Percentiles rank a stretch among this genome's conserved stretches.
Evolutionary conservation across 768 basidiomycete genomes (phyloP).

Genomic region (Lentinus tigrinus): DNA sequence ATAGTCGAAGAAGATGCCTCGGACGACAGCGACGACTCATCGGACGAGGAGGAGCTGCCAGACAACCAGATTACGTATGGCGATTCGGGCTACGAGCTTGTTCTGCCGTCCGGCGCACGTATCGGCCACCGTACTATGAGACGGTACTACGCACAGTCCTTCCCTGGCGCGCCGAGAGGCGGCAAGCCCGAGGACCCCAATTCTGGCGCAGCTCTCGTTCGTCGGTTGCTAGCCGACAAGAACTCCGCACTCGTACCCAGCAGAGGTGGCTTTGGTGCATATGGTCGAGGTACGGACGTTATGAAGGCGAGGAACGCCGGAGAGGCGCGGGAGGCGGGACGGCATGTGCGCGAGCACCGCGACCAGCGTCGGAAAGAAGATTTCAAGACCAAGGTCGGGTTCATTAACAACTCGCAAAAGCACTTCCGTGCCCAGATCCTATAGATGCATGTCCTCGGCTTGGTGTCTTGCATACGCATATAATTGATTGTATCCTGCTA

Average conservation of each 20-base stretch:
- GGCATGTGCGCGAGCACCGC: conserved; percentile 80
- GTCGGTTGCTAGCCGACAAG: conserved; percentile 75
- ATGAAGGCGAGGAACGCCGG: conserved; percentile 92
- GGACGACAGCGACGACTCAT: conserved; percentile 32
- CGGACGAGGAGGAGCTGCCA: conserved; percentile 35
- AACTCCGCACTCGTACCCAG: conserved; percentile 82
- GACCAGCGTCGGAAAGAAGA: conserved; percentile 78
- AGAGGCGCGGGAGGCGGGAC: conserved; percentile 89
- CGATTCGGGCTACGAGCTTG: conserved; percentile 81
- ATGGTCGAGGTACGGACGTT: conserved; percentile 76
- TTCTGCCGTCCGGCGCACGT: conserved; percentile 88
- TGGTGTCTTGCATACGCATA: conserved; percentile 5
- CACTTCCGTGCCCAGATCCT: conserved; percentile 66
- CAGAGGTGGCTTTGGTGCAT: conserved; percentile 85
- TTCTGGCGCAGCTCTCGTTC: conserved; percentile 75
- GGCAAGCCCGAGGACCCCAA: conserved; percentile 59
- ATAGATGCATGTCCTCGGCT: background rate
- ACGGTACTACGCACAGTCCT: conserved; percentile 84
- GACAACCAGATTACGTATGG: conserved; percentile 68
- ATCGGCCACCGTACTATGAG: conserved; percentile 90
- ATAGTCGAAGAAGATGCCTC: conserved; percentile 33
- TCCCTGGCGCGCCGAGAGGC: conserved; percentile 43
- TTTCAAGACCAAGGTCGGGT: conserved; percentile 82
- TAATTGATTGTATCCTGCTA: background rate
- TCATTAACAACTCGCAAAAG: conserved; percentile 83